phyloP scores from a whole-genome alignment of 331 rosid species.

The Dryas integrifolia region DNA sequence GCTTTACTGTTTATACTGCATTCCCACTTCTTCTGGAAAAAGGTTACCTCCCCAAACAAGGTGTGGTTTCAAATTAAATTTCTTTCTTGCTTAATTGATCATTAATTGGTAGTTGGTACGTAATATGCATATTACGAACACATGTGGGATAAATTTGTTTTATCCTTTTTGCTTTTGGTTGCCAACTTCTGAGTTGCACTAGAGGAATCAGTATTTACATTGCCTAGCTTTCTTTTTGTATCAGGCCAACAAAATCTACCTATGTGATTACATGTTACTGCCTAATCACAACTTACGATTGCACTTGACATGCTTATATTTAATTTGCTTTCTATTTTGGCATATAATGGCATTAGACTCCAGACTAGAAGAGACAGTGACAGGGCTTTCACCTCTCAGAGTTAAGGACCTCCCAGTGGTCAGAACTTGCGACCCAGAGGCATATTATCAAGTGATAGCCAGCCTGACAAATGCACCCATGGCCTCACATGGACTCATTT shows the following conservation, averaged over 20 bases:
- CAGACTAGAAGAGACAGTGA: slow-evolving; percentile 35
- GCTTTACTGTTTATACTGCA: slow-evolving; percentile 16
- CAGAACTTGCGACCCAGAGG: background rate
- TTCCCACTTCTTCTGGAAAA: slow-evolving; percentile 24
- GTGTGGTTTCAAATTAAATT: background rate
- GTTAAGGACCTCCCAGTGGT: slow-evolving; percentile 43
- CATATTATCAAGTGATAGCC: background rate
- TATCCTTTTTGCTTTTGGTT: no score
- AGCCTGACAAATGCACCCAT: background rate
- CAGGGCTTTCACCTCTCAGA: slow-evolving; percentile 40
- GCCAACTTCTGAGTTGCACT: no score
- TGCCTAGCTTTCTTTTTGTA: no score
- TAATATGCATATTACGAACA: no score
- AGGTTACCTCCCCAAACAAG: slow-evolving; percentile 34
- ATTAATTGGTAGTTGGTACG: no score
- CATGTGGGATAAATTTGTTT: no score
- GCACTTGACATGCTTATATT: no score
- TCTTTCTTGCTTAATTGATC: background rate
- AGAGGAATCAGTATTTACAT: no score
- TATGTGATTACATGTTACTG: no score
- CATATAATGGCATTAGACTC: slow-evolving; percentile 23
- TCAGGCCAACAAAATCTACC: no score
- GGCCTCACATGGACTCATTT: background rate
- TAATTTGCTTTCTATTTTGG: no score
- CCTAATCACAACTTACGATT: no score